Evolutionary conservation across 306 rosid species (phyloP).

Genomic region (Myrica gale): DNA sequence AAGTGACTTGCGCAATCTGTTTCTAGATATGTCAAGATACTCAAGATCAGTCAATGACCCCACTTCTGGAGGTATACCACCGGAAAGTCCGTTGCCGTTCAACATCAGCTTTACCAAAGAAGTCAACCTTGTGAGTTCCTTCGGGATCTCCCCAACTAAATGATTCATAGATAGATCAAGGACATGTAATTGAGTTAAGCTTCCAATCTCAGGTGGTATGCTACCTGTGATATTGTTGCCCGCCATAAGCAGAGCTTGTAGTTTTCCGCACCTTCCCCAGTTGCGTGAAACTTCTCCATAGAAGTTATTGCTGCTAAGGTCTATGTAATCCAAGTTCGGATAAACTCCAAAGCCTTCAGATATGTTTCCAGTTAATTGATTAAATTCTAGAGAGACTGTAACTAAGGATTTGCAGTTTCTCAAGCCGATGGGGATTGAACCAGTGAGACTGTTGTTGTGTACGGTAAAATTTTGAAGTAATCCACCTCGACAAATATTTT

Average conservation of each 20-base stretch:
- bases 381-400: conserved; percentile 1
- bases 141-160: conserved; percentile 2
- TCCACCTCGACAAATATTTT: not conserved
- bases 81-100: conserved; percentile 9
- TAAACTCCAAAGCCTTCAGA: not conserved
- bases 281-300: conserved; percentile 3
- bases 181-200: not conserved
- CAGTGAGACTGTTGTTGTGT: not conserved
- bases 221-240: not conserved
- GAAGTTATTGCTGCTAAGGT: not conserved
- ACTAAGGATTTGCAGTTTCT: not conserved
- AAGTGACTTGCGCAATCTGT: not conserved
- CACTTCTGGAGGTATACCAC: not conserved
- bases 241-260: not conserved
- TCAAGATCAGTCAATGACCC: conserved; percentile 16
- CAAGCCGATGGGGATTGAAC: conserved; percentile 8
- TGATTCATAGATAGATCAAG: conserved; percentile 16
- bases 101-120: conserved; percentile 10
- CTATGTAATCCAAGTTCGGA: not conserved
- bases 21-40: conserved; percentile 8
- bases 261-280: not conserved
- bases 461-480: not conserved
- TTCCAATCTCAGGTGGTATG: not conserved
- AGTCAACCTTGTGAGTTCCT: conserved; percentile 1
- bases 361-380: conserved; percentile 4